Percentiles rank a stretch among this genome's conserved stretches.
phyloP scores from a whole-genome alignment of 2,329 filamentous ascomycete species.

The Blumeria graminis region DNA sequence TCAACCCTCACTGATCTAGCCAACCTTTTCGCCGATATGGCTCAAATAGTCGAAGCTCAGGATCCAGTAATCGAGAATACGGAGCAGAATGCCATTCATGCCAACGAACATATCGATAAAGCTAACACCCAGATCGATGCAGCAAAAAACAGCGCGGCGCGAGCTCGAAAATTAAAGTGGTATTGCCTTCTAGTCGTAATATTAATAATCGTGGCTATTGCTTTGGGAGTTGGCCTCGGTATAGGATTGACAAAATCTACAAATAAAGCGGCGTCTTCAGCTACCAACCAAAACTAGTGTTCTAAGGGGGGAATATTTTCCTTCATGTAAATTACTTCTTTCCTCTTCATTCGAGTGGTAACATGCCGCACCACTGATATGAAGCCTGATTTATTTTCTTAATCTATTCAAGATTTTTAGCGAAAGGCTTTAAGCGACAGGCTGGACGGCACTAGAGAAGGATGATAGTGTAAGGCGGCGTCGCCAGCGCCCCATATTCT shows the following conservation, averaged over 20 bases:
- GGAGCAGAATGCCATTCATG: constrained; percentile 40
- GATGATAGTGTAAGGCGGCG: no score
- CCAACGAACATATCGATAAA: constrained; percentile 39
- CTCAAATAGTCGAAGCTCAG: constrained; percentile 49
- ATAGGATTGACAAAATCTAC: constrained; percentile 11
- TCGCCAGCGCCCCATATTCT: no score
- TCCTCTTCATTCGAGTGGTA: no score
- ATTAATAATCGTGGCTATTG: constrained; percentile 33
- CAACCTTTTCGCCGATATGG: constrained; percentile 48
- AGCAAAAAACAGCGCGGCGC: constrained; percentile 41
- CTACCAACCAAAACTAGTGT: not conserved
- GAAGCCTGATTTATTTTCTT: no score
- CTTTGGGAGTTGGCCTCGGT: constrained; percentile 24
- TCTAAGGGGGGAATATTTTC: no score
- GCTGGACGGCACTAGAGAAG: no score
- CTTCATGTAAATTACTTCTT: no score
- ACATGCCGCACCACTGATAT: no score
- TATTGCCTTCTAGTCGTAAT: constrained; percentile 41
- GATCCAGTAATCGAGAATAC: constrained; percentile 36
- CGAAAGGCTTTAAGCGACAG: no score
- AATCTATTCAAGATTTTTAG: no score
- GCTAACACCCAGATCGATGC: constrained; percentile 45
- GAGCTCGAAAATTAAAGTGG: constrained; percentile 58
- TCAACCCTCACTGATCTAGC: constrained; percentile 47
- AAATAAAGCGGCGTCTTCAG: not conserved